Conservation (phyloP, 305 asterid species). For the Fraxinus latifolia region DNA sequence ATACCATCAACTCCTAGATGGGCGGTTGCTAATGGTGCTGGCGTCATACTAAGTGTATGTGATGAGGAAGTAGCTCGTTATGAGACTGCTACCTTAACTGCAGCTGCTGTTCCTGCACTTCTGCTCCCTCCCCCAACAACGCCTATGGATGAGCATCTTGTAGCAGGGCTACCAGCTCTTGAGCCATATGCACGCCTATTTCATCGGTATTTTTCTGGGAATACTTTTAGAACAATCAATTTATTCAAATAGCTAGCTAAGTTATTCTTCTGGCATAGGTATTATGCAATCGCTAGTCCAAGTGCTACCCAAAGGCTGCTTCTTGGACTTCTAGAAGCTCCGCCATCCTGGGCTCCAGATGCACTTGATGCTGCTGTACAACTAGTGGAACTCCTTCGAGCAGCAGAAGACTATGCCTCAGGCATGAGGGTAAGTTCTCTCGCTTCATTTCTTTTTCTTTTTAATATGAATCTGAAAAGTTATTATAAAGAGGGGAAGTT, state of each 20-base stretch:
- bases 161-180: constrained; percentile 97
- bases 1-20: constrained; percentile 98
- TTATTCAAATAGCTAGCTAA: constrained; percentile 25
- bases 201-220: constrained; percentile 56
- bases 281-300: constrained; percentile 98
- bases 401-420: constrained; percentile 98
- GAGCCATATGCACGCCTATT: constrained; percentile 98
- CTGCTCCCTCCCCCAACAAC: constrained; percentile 99
- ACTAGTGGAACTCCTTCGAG: constrained; percentile 95
- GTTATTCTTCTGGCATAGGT: constrained; percentile 47
- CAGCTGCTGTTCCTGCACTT: constrained; percentile 99
- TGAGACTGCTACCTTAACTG: constrained; percentile 95
- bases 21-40: constrained; percentile 99
- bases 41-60: constrained; percentile 97
- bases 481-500: neutral
- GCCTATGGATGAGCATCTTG: constrained; percentile 99
- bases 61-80: constrained; percentile 97
- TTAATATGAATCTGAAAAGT: neutral
- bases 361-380: constrained; percentile 99
- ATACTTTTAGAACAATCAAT: constrained; percentile 18
- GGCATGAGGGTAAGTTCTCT: constrained; percentile 75
- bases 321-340: constrained; percentile 97
- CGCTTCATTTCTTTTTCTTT: neutral
- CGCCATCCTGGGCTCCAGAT: constrained; percentile 99
- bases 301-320: constrained; percentile 99